A percentile compares a stretch with the other conserved stretches of the same genome.
phyloP scores from a whole-genome alignment of 352 stramenopile species.

The Phytophthora melonis region DNA sequence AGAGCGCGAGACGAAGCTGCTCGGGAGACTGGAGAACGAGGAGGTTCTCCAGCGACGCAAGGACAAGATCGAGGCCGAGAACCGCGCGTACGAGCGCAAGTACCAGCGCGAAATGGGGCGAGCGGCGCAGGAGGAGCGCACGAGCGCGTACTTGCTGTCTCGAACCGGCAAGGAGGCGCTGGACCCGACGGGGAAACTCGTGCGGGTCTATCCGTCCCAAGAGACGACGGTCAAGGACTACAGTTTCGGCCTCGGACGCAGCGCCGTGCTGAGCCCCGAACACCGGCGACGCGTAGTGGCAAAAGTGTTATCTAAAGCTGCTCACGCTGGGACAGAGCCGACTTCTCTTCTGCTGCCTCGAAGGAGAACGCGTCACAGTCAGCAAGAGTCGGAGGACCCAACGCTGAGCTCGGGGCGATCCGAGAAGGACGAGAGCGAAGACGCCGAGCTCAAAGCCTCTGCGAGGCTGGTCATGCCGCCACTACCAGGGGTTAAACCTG shows the following conservation, averaged over 20 bases:
- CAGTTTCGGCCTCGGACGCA: constrained; percentile 74
- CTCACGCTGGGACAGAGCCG: constrained; percentile 35
- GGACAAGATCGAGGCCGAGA: constrained; percentile 49
- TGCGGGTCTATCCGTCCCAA: constrained; percentile 76
- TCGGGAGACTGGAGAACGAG: constrained; percentile 64
- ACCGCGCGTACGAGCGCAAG: constrained; percentile 65
- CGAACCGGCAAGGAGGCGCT: constrained; percentile 67
- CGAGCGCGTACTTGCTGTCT: constrained; percentile 61
- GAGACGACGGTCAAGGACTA: constrained; percentile 77
- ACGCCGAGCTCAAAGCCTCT: constrained; percentile 9
- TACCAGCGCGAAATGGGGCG: constrained; percentile 81
- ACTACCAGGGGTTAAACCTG: constrained; percentile 29
- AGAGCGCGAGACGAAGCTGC: constrained; percentile 58
- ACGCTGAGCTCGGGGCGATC: constrained; percentile 10
- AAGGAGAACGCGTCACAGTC: background rate
- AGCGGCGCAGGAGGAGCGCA: constrained; percentile 59
- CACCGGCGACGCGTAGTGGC: constrained; percentile 57
- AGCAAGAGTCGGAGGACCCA: constrained; percentile 13
- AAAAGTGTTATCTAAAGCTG: constrained; percentile 52
- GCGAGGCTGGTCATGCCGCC: constrained; percentile 25
- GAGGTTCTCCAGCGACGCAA: constrained; percentile 46
- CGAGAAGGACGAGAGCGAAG: constrained; percentile 15
- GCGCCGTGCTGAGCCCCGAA: constrained; percentile 47
- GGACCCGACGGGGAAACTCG: constrained; percentile 66
- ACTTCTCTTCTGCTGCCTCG: constrained; percentile 45